phyloP scores from a whole-genome alignment of 257 asterid species.

The Petrea volubilis region DNA sequence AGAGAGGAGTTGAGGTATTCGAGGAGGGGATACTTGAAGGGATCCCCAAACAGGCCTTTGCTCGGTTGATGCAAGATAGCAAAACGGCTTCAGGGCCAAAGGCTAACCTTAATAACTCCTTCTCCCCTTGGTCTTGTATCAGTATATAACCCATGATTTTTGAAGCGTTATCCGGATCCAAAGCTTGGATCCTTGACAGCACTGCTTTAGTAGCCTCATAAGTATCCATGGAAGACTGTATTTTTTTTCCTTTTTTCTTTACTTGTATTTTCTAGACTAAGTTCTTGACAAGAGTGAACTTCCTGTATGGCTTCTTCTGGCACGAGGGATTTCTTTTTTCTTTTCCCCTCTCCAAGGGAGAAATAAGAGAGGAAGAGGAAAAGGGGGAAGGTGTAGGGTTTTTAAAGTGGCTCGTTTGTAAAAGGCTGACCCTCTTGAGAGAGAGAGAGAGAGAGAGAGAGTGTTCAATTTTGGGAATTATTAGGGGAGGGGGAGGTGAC shows the following conservation, averaged over 20 bases:
- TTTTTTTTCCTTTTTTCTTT: not conserved
- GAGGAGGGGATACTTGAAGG: conserved; percentile 40
- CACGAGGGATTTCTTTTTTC: conserved; percentile 13
- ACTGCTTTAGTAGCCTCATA: conserved; percentile 82
- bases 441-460: conserved; percentile 7
- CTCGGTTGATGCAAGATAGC: conserved; percentile 54
- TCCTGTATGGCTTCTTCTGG: conserved; percentile 10
- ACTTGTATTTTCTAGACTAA: not conserved
- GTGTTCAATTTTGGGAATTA: conserved; percentile 45
- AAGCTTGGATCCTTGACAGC: conserved; percentile 71
- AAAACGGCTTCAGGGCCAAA: conserved; percentile 68
- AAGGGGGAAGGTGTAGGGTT: conserved; percentile 18
- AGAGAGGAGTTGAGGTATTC: conserved; percentile 41
- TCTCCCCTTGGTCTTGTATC: conserved; percentile 87
- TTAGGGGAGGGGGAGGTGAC: conserved; percentile 34
- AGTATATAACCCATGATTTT: conserved; percentile 91
- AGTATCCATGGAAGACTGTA: conserved; percentile 62
- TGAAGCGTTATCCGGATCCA: conserved; percentile 92
- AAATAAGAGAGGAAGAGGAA: not conserved
- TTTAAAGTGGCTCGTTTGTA: conserved; percentile 17
- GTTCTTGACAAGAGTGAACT: not conserved
- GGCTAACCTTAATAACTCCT: conserved; percentile 87
- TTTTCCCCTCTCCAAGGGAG: conserved; percentile 32
- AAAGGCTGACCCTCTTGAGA: conserved; percentile 22
- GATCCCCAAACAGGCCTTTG: conserved; percentile 54